phyloP scores from a whole-genome alignment of 1,139 yeast species.

The Geotrichum cucujoidarum region DNA sequence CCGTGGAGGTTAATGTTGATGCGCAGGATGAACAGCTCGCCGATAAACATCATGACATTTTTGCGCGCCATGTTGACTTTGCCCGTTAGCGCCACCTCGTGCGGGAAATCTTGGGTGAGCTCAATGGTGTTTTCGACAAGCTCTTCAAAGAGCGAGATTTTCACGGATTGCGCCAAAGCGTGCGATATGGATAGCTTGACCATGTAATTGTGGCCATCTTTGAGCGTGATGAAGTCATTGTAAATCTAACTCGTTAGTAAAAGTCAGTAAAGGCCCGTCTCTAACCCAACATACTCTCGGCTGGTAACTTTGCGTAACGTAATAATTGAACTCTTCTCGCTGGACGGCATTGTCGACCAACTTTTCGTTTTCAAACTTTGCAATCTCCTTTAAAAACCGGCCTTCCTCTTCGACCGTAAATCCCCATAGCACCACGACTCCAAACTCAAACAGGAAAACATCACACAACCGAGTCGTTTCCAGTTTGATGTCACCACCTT shows the following conservation, averaged over 20 bases:
- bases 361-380: conserved; percentile 85
- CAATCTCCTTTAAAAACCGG: conserved; percentile 75
- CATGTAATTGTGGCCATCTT: conserved; percentile 91
- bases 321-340: conserved; percentile 88
- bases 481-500: conserved; percentile 90
- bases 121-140: conserved; percentile 93
- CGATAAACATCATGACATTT: conserved; percentile 93
- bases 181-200: conserved; percentile 82
- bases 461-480: conserved; percentile 68
- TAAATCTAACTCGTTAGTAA: conserved; percentile 44
- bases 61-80: conserved; percentile 91
- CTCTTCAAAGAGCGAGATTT: conserved; percentile 90
- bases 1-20: conserved; percentile 86
- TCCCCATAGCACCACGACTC: conserved; percentile 97
- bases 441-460: conserved; percentile 85
- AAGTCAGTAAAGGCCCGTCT: neutral
- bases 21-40: conserved; percentile 85
- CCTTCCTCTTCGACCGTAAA: conserved; percentile 78
- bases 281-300: conserved; percentile 52
- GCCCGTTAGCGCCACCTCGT: conserved; percentile 89
- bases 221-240: conserved; percentile 85
- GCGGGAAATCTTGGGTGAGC: conserved; percentile 95
- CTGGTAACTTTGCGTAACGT: conserved; percentile 86
- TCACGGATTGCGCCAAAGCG: conserved; percentile 88
- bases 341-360: conserved; percentile 87